Evolutionary conservation across 768 basidiomycete species (phyloP), one percentile per base, ranked within the genome.

Genomic region (Crucibulum laeve): DNA sequence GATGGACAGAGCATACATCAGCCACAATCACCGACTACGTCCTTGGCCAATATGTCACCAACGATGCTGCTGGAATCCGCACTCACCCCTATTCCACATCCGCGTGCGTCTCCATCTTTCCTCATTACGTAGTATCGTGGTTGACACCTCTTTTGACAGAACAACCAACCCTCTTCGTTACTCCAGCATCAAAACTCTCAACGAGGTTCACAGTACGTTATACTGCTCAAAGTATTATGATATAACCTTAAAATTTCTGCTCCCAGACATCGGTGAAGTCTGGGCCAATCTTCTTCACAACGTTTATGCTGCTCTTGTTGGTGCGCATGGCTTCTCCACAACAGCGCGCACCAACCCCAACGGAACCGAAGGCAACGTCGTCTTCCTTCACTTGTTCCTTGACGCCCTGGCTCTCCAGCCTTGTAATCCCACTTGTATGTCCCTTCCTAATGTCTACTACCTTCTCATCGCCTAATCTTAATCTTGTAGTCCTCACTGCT

Each of bases 41-140:
- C 5, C 25, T 71, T 48, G 80, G 79, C 6, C 60, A 68, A 24
- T 81, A 73, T 57, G 77, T 80, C 23, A 67, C 63, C 38, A 67
- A 76, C 55, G 59, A 65, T 37, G 45, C 68, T 4, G 55, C 56
- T 6, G 82, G 83, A 37, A 76, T 82, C 54, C 68, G 80, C 5
- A 58, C 66, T 37, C 67, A 70, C 52, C 77, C 75, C 13, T 84
- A 84, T 64, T 80, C 79, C 0, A 77, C 74, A 34, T 53, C 62
- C 49, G 50, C 67, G 65, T 58, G 52, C 57, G 61, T 69, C 8
- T 39, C 18, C 17, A 36, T 10, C 13, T 8, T 8, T 7, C n/a
- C 15, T 11, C 5, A 22, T n/a, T 3, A 14, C 14, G 4, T 4
- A 15, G 4, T 30, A 30, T 19, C 3, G 11, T 8, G 18, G 10